Base-by-base conservation (phyloP, 2,329 filamentous ascomycete genomes). In the Pseudogymnoascus sp. region DNA sequence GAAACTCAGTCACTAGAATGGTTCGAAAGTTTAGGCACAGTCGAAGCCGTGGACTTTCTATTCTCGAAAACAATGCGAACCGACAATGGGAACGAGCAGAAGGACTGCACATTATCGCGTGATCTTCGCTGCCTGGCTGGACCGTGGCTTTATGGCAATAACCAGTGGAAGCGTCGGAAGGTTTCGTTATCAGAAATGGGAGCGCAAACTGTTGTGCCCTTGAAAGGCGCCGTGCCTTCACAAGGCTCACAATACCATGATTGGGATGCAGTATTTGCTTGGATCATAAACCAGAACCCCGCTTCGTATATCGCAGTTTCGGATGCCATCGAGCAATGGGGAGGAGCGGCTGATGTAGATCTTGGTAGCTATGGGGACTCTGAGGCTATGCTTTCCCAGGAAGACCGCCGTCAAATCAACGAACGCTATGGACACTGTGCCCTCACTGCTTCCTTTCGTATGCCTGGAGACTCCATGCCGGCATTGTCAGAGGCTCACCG, bases 61-160 rank as follows among this genome's bases (percentile, higher is more conserved):
- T 76, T 93, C 4, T 82, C 81, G 6, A 80, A 82, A 62, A 85
- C 84, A 1, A 73, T 79, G 31, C 75, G 77, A 40, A 74, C 77
- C 2, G 59, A 61, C 38, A 65, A 66, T 23, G 38, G 42, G n/a
- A 50, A 42, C 8, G 63, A 60, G 16, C 25, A 2, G 16, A 37
- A 53, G 4, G 65, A 76, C 16, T 64, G 68, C 1, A 72, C 78
- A 38, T 71, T 87, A 59, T 85, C 83, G 1, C 82, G 88, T 63
- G 88, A 92, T 70, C 71, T 92, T 63, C 83, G 83, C 66, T 84
- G 86, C 0, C 71, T 92, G 38, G 76, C 92, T 60, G 86, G 85
- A 0, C 89, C 90, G 1, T 93, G 89, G 89, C 77, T 92, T 59
- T 85, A 88, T 69, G 85, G 84, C 53, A 79, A 85, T 60, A 79